Evolutionary conservation across 768 basidiomycete genomes (phyloP).

Genomic region (Coprinopsis marcescibilis): DNA sequence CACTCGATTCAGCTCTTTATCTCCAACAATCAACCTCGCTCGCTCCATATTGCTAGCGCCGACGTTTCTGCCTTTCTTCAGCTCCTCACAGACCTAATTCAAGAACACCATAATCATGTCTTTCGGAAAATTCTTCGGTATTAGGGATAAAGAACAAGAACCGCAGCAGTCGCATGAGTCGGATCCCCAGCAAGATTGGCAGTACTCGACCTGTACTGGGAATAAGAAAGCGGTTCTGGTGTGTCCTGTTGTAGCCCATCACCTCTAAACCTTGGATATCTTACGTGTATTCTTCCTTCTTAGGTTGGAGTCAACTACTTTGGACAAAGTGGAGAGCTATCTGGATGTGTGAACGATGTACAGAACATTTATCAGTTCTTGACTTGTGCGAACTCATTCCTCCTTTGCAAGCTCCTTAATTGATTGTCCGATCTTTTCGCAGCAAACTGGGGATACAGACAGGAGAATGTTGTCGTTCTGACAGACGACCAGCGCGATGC

Average conservation of each 20-base stretch:
- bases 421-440: not conserved
- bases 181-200: conserved; percentile 59
- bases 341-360: conserved; percentile 91
- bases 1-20: too few species aligned
- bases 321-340: conserved; percentile 55
- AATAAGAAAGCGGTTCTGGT: conserved; percentile 86
- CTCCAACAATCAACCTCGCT: too few species aligned
- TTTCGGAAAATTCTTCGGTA: too few species aligned
- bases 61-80: too few species aligned
- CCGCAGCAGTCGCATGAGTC: conserved; percentile 39
- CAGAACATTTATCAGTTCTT: conserved; percentile 74
- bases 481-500: conserved; percentile 67
- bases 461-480: conserved; percentile 80
- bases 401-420: not conserved
- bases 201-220: conserved; percentile 86
- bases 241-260: conserved; percentile 24
- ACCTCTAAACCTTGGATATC: not conserved
- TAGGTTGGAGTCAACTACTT: conserved; percentile 90
- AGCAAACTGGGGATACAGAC: conserved; percentile 60
- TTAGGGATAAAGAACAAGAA: conserved; percentile 60
- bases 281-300: not conserved
- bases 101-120: too few species aligned
- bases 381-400: conserved; percentile 40
- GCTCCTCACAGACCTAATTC: too few species aligned
- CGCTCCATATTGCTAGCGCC: too few species aligned